Base-by-base conservation (phyloP, 202 grass and related monocot species). In the Digitaria exilis region DNA sequence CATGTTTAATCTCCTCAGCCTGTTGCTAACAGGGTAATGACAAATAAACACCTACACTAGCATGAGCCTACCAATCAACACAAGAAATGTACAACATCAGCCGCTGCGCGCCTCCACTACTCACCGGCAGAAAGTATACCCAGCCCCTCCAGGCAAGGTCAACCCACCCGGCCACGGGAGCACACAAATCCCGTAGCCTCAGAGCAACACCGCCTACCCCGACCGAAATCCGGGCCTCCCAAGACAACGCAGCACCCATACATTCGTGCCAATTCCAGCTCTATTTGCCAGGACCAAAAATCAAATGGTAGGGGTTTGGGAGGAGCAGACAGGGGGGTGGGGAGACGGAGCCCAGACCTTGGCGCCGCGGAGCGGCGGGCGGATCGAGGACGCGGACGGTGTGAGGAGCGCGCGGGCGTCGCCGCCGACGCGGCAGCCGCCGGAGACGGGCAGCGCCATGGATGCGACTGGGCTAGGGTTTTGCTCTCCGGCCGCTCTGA, bases 391-490 rank as follows among this genome's bases (percentile, higher is more conserved):
- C 21, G 83, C 88, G 59, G 83, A 86, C 15, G 83, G 78, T 6
- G 78, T 73, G 24, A 89, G 66, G 41, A 86, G 16, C 43, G 79
- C 50, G 73, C 73, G 19, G 39, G 83, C n/a, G 49, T 79, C 54
- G 43, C 68, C 41, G 71, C 71, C 29, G 44, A 45, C 55, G 49
- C 46, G 39, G 78, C 46, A 39, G 78, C 59, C 49, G 73, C 58
- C 31, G 79, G 73, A 86, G 83, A 89, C 34, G 72, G 73, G 37
- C 80, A 34, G 75, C 78, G 72, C 87, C 87, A 82, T 82, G 80
- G 57, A 50, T 55, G 73, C 78, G 65, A 19, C 37, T 30, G 25
- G 16, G 67, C 83, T 89, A 83, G 88, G 83, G 73, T 79, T 89
- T 82, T 78, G 69, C 46, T 18, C 41, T 29, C 15, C 32, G 11